Base-by-base conservation (phyloP, 2,329 filamentous ascomycete genomes). In the Pyrenochaeta sp. region DNA sequence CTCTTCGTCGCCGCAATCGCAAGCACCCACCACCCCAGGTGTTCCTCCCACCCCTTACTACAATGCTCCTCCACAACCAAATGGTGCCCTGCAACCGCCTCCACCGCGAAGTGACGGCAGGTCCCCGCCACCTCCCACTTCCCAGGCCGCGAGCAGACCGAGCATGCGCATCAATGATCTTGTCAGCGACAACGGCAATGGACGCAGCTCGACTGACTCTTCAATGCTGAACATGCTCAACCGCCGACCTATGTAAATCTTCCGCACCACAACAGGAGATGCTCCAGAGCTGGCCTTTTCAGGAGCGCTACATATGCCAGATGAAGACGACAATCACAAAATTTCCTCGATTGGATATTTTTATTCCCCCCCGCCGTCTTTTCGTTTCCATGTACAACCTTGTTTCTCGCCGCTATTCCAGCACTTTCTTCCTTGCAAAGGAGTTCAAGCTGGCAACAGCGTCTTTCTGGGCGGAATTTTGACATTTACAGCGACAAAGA, bases 221-320 rank as follows among this genome's bases (percentile, higher is more conserved):
- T 71, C 73, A 51, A 79, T 79, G 77, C 71, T 79, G 41, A 77
- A 75, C 61, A 74, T 75, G 67, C 71, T 78, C 45, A 77, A 77
- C 53, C 70, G 73, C 53, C 71, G 74, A 55, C 71, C 71, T 51
- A 71, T 74, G 69, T 74, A 72, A 61, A 60, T 27, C 23, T 32
- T 31, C 37, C 41, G 41, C 47, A 27, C 36, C 18, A 31, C 17
- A 39, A 45, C 14, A 46, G 57, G 55, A 51, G 45, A 40, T 41
- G 63, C 60, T 66, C 61, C 57, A 54, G 61, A 69, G 69, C 69
- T 66, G 69, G 69, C 60, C 65, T 68, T 71, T 54, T 52, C 57
- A 60, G 54, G 61, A 68, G 64, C 63, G 58, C 51, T 54, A 47
- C 45, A 50, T 42, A 55, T 45, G 33, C 45, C 49, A 45, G 51